phyloP scores from a whole-genome alignment of 139 green algal genomes.

The Micromonas commoda region DNA sequence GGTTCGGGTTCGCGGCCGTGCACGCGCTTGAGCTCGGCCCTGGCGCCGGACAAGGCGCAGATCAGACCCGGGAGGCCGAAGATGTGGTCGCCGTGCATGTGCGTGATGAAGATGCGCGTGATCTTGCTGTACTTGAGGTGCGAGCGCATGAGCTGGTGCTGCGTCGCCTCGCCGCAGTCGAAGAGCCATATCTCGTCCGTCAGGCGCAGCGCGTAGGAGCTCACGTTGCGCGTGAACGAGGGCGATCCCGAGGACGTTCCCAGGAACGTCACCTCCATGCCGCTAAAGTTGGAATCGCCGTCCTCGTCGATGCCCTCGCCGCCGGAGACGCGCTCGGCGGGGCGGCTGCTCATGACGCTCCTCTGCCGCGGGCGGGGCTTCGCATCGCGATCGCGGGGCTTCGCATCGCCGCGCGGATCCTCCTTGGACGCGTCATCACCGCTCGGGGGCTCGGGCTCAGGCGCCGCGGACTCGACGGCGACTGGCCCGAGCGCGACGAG shows the following conservation, averaged over 20 bases:
- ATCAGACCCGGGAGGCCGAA: slow-evolving; percentile 70
- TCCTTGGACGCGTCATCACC: too few relatives aligned
- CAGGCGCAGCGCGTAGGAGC: slow-evolving; percentile 54
- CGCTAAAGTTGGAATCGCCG: slow-evolving; percentile 25
- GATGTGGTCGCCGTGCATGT: slow-evolving; percentile 94
- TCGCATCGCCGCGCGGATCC: too few relatives aligned
- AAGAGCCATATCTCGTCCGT: slow-evolving; percentile 58
- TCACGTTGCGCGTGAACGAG: slow-evolving; percentile 68
- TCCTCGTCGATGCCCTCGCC: slow-evolving; percentile 3
- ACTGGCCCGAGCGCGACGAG: too few relatives aligned
- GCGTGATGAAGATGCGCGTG: slow-evolving; percentile 76
- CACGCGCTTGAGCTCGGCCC: neutral
- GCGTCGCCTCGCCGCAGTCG: slow-evolving; percentile 83
- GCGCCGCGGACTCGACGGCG: too few relatives aligned
- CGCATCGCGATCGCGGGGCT: neutral
- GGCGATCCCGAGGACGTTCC: slow-evolving; percentile 35
- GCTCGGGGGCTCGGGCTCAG: too few relatives aligned
- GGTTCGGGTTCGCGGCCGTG: slow-evolving; percentile 8
- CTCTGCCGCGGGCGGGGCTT: neutral
- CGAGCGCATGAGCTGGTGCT: slow-evolving; percentile 52
- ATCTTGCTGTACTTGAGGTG: slow-evolving; percentile 27
- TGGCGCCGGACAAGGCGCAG: slow-evolving; percentile 30
- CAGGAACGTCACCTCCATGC: slow-evolving; percentile 35
- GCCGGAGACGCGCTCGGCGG: neutral
- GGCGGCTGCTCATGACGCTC: neutral